Percentiles rank a stretch among this genome's conserved stretches.
phyloP scores from a whole-genome alignment of 768 basidiomycete genomes.

The Xanthoconium purpureum region DNA sequence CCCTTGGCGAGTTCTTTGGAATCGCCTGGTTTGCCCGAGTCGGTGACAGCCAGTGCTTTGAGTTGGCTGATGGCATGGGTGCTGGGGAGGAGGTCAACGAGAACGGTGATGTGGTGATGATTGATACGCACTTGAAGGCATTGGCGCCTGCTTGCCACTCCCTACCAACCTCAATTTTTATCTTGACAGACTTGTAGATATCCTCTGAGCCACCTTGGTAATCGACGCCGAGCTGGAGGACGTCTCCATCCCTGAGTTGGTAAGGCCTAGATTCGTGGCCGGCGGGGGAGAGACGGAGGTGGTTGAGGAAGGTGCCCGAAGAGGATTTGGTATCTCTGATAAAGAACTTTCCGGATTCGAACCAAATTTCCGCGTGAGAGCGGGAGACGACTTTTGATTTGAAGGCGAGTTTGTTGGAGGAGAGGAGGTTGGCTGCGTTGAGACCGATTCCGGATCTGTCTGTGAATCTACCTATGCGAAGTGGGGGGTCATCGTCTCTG shows the following conservation, averaged over 20 bases:
- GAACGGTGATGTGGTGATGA: neutral
- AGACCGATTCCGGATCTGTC: constrained; percentile 72
- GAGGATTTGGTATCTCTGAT: constrained; percentile 88
- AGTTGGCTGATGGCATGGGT: constrained; percentile 80
- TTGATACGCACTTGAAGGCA: constrained; percentile 67
- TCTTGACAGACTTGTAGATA: constrained; percentile 96
- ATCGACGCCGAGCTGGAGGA: constrained; percentile 93
- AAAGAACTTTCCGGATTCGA: constrained; percentile 68
- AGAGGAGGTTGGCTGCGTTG: constrained; percentile 62
- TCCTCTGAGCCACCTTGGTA: constrained; percentile 98
- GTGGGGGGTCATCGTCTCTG: constrained; percentile 57
- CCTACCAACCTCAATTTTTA: constrained; percentile 82
- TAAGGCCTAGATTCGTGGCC: constrained; percentile 75
- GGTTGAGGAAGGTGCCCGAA: constrained; percentile 94
- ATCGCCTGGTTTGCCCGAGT: constrained; percentile 14
- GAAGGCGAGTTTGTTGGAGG: constrained; percentile 87
- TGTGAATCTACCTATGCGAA: constrained; percentile 94
- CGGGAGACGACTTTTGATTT: constrained; percentile 93
- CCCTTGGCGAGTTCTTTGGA: constrained; percentile 17
- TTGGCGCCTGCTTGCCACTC: constrained; percentile 90
- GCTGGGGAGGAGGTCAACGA: constrained; percentile 32
- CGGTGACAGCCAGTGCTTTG: constrained; percentile 55
- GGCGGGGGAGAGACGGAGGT: constrained; percentile 82
- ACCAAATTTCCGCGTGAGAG: constrained; percentile 94
- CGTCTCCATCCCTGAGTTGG: constrained; percentile 87